These are phyloP conservation scores for Hymenoscyphus fructigenus DNA, from an alignment of 2,329 filamentous ascomycete species.

Conservation along the genomic window DNA sequence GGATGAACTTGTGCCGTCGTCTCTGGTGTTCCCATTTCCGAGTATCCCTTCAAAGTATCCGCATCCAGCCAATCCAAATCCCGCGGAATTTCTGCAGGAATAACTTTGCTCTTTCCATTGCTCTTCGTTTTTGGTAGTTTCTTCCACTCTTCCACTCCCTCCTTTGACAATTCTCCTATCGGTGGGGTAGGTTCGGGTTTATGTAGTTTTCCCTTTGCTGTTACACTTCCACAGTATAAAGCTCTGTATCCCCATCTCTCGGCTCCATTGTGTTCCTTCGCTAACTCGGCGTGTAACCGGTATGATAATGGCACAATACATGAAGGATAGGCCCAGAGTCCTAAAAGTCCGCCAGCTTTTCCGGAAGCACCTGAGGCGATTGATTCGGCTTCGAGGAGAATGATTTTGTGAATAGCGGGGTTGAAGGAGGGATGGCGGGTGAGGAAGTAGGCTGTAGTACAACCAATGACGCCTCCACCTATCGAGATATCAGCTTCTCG, in stretches of 20 bases:
- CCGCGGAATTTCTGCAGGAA: conserved; percentile 63
- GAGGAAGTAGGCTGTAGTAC: conserved; percentile 86
- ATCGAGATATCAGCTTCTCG: conserved; percentile 1
- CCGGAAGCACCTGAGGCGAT: conserved; percentile 92
- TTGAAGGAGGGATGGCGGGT: conserved; percentile 83
- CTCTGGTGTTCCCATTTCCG: conserved; percentile 76
- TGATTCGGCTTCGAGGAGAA: conserved; percentile 79
- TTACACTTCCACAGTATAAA: conserved; percentile 64
- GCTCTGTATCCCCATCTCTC: conserved; percentile 83
- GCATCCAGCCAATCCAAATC: conserved; percentile 84
- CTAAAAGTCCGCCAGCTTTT: conserved; percentile 89
- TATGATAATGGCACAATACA: conserved; percentile 86
- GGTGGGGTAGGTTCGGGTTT: neutral
- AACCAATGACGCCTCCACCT: conserved; percentile 87
- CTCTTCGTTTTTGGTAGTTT: conserved; percentile 57
- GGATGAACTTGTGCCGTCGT: conserved; percentile 95
- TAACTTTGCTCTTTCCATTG: conserved; percentile 47
- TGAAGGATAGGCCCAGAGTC: conserved; percentile 85
- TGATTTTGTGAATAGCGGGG: conserved; percentile 72
- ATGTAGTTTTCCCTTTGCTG: conserved; percentile 28
- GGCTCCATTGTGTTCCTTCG: conserved; percentile 77
- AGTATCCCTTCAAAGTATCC: conserved; percentile 66
- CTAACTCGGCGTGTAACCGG: conserved; percentile 76
- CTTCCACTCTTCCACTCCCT: conserved; percentile 50
- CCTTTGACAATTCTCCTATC: conserved; percentile 11